Base-by-base conservation (phyloP, 1,284 basidiomycete species). In the Ceratobasidium theobromae region DNA sequence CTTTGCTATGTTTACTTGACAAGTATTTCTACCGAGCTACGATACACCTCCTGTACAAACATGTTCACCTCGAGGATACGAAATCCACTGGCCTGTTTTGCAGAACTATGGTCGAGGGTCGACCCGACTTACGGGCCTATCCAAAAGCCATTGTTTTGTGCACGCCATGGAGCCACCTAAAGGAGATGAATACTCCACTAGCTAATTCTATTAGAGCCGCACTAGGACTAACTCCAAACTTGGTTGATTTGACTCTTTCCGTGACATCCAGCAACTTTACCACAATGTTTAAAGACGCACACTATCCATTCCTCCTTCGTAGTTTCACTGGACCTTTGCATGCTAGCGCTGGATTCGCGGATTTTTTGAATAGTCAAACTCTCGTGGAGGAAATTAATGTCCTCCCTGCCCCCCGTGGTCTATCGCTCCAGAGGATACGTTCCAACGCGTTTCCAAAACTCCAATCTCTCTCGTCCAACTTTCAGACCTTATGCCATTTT, bases 61-160 rank as follows among this genome's bases (percentile, higher is more conserved):
- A 62, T 51, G 23, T 62, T 33, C 35, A 49, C 28, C 57, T 62
- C 16, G 30, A 46, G 3, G 27, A 28, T n/a, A 51, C 46, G 21
- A 62, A 51, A 49, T 49, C 57, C 33, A 62, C 46, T 9, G 21
- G 28, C 16, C 33, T 62, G 6, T 62, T 62, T 40, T 62, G 57
- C 25, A 35, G 46, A 35, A 62, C 46, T 16, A 40, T 62, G 16
- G 9, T 51, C n/a, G 23, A 46, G 11, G 57, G 46, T 1, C 46
- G 46, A 8, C 45, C 57, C 11, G 33, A 3, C 27, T 12, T 62
- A 16, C 46, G 33, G 16, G 30, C 21, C 18, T 40, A 40, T 38
- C 41, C 57, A 3, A 62, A 27, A 32, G 23, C 46, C 18, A 16
- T 62, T 25, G n/a, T 25, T 12, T 9, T 62, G 3, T 33, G 57